Conservation (phyloP, 371 early-diverging fungal species). For the Mortierella sp. region DNA sequence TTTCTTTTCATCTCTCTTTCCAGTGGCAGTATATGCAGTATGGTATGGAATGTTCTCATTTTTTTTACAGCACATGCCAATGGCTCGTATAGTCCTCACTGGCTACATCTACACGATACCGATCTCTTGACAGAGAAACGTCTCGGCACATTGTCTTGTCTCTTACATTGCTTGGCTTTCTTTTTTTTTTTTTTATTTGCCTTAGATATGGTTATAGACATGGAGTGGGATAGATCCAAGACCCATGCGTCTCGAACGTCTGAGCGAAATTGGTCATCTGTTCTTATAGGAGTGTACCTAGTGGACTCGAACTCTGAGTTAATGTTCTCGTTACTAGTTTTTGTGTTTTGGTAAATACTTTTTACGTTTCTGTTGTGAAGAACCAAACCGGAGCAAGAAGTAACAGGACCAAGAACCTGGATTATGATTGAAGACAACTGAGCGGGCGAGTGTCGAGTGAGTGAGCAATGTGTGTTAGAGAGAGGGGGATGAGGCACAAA, state of each 20-base stretch:
- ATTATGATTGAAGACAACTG: not conserved
- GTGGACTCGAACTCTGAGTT: not conserved
- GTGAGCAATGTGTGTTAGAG: not conserved
- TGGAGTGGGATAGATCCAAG: not conserved
- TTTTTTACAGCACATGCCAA: not conserved
- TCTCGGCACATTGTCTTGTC: not conserved
- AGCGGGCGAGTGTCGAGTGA: not conserved
- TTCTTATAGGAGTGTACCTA: no score
- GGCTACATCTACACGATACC: not conserved
- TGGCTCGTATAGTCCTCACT: no score
- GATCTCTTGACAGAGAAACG: constrained; percentile 1
- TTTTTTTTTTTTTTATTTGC: not conserved
- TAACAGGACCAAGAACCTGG: not conserved
- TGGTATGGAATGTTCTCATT: no score
- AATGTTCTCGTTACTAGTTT: not conserved
- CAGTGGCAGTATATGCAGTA: no score
- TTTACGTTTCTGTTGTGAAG: no score
- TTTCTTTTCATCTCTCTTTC: no score
- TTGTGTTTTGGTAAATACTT: no score
- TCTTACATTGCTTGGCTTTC: not conserved
- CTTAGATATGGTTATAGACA: not conserved
- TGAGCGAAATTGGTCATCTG: no score
- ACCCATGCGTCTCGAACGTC: not conserved
- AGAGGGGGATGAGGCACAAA: not conserved
- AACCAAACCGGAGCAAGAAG: not conserved